A percentile compares a stretch with the other conserved stretches of the same genome.
Conservation (phyloP, 192 early-diverging fungal species). For the Podila epigama region DNA sequence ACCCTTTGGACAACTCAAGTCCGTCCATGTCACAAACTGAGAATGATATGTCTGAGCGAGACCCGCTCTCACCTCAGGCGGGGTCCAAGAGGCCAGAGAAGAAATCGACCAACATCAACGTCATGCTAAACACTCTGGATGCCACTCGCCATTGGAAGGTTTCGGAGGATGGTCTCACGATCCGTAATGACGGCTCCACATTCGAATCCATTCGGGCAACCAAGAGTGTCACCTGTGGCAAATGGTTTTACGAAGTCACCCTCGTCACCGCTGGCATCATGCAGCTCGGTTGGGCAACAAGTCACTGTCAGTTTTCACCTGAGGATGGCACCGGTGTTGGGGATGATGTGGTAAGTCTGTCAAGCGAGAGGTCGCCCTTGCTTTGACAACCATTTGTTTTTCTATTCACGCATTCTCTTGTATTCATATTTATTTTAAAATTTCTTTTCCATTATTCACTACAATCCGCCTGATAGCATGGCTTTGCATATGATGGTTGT, state of each 20-base stretch:
- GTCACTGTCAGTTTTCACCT: constrained; percentile 69
- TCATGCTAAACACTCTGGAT: constrained; percentile 62
- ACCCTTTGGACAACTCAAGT: not conserved
- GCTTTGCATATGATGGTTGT: constrained; percentile 82
- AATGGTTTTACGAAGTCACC: constrained; percentile 77
- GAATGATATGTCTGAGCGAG: constrained; percentile 5
- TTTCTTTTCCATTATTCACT: constrained; percentile 2
- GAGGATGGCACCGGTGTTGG: constrained; percentile 84
- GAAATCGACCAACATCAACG: constrained; percentile 39
- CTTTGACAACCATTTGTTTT: not conserved
- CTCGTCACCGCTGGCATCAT: constrained; percentile 76
- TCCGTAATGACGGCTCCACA: constrained; percentile 79
- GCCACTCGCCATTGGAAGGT: constrained; percentile 63
- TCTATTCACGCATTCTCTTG: too few relatives aligned
- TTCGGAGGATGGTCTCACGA: constrained; percentile 58
- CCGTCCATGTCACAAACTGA: constrained; percentile 4
- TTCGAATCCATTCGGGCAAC: constrained; percentile 78
- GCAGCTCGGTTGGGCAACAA: constrained; percentile 82
- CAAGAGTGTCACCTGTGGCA: constrained; percentile 62
- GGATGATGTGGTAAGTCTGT: constrained; percentile 58
- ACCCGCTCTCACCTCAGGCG: not conserved
- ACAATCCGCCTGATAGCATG: constrained; percentile 63
- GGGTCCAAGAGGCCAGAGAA: not conserved
- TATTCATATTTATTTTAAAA: too few relatives aligned
- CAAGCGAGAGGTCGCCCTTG: not conserved